A percentile compares a stretch with the other conserved stretches of the same genome.
Conservation (phyloP, 495 filamentous ascomycete species). For the Neurospora sp. region DNA sequence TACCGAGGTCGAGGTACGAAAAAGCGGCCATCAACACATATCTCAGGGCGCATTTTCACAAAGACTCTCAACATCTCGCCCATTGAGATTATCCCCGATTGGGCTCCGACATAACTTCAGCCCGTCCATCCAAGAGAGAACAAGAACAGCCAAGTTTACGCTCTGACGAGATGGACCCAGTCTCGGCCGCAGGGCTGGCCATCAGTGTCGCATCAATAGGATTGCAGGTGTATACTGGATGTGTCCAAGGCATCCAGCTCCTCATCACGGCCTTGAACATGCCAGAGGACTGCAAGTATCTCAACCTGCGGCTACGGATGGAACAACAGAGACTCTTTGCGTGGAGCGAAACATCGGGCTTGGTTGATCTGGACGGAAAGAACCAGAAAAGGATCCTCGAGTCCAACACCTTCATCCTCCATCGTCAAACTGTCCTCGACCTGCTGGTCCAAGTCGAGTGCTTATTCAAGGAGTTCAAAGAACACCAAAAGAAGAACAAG, state of each 20-base stretch:
- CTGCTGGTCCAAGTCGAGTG: constrained; percentile 35
- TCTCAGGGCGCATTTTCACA: neutral
- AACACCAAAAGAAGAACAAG: constrained; percentile 26
- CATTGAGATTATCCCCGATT: neutral
- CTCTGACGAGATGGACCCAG: constrained; percentile 26
- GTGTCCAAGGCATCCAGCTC: constrained; percentile 34
- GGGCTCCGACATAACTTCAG: constrained; percentile 2
- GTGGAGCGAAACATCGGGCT: constrained; percentile 37
- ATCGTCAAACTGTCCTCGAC: constrained; percentile 33
- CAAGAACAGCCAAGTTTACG: neutral
- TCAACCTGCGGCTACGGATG: constrained; percentile 33
- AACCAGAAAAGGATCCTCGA: constrained; percentile 24
- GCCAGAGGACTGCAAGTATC: constrained; percentile 32
- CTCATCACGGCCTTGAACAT: constrained; percentile 33
- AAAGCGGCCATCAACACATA: neutral
- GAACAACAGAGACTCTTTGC: constrained; percentile 38
- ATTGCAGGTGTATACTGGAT: constrained; percentile 31
- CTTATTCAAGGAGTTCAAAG: constrained; percentile 34
- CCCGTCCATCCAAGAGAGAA: neutral
- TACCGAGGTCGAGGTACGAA: neutral
- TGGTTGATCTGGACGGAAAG: constrained; percentile 27
- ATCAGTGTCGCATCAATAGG: constrained; percentile 31
- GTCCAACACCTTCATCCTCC: constrained; percentile 34
- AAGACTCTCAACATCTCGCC: neutral
- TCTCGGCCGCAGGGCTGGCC: constrained; percentile 30